Evolutionary conservation across 345 rosid species (phyloP).

Genomic region (Combretum micranthum): DNA sequence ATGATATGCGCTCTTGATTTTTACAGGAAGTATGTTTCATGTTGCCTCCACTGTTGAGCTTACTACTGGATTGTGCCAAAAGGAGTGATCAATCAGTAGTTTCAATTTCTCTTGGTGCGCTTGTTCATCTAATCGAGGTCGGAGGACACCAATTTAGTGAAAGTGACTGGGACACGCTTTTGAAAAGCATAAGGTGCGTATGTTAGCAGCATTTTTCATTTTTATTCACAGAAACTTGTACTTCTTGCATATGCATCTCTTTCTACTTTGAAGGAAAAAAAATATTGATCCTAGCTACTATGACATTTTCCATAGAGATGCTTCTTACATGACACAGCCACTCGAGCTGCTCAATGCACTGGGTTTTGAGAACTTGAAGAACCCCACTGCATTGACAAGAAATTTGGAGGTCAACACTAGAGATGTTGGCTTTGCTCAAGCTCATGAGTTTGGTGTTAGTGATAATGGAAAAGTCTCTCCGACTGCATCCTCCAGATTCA

Average conservation of each 20-base stretch:
- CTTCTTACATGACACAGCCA: conserved; percentile 94
- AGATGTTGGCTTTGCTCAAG: conserved; percentile 6
- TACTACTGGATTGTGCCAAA: conserved; percentile 96
- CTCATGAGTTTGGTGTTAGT: conserved; percentile 9
- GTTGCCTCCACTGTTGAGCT: conserved; percentile 88
- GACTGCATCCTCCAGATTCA: conserved; percentile 30
- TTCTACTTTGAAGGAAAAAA: background rate
- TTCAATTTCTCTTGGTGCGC: conserved; percentile 91
- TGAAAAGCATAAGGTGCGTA: conserved; percentile 89
- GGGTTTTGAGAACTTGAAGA: conserved; percentile 48
- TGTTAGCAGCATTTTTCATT: background rate
- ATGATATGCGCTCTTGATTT: background rate
- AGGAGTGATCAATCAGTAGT: conserved; percentile 95
- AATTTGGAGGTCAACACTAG: conserved; percentile 36
- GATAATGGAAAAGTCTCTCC: no score
- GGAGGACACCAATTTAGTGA: conserved; percentile 98
- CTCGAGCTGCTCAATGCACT: conserved; percentile 84
- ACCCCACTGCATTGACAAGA: conserved; percentile 24
- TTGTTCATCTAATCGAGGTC: conserved; percentile 96
- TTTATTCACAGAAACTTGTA: background rate
- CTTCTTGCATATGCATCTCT: background rate
- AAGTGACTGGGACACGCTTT: conserved; percentile 88
- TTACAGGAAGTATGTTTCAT: conserved; percentile 95
- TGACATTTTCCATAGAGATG: conserved; percentile 52
- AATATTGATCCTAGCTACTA: conserved; percentile 11